Evolutionary conservation across 1,139 yeast species (phyloP), one percentile per base, ranked within the genome.

Genomic region (Suhomyces panamericanus): DNA sequence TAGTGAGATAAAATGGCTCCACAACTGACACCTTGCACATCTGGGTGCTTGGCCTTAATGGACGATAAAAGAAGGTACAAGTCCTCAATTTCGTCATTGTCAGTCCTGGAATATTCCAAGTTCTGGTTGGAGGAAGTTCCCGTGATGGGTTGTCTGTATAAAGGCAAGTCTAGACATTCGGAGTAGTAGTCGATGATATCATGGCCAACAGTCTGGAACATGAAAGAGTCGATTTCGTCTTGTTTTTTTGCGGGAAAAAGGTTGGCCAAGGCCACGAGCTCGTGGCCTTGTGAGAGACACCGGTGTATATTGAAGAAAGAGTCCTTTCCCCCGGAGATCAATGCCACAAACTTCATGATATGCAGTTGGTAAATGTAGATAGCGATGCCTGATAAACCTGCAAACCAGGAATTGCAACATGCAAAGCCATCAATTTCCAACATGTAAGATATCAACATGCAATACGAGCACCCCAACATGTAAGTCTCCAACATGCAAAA

Each of bases 141-240:
- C 0, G 53, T 54, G 39, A 91, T 88, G 13, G 75, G 70, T n/a
- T 78, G 81, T 42, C 96, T 68, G 57, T 84, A 89, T 57, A 93
- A 67, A 0, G 99, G 98, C 1, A 87, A 81, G 6, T 80, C 90
- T 37, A 87, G 67, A 56, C 96, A 87, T 49, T 84, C 73, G 2
- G 79, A 70, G 57, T 90, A 89, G 46, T 70, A 65, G 0, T 78
- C 76, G 5, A 93, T 75, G 4, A 88, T 80, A 53, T 86, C 89
- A 62, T 87, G 95, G 0, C 99, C 99, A n/a, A 93, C 99, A 0
- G 99, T 93, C 64, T 93, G 99, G 64, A 88, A 93, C 99, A 93
- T 93, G 62, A 86, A 93, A 44, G 96, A 87, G 64, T 93, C 97
- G 47, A 93, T 70, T 62, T 93, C 99, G 53, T 77, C 79, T 16